phyloP scores from a whole-genome alignment of 768 basidiomycete species.

The Lanmaoa pseudosensibilis region DNA sequence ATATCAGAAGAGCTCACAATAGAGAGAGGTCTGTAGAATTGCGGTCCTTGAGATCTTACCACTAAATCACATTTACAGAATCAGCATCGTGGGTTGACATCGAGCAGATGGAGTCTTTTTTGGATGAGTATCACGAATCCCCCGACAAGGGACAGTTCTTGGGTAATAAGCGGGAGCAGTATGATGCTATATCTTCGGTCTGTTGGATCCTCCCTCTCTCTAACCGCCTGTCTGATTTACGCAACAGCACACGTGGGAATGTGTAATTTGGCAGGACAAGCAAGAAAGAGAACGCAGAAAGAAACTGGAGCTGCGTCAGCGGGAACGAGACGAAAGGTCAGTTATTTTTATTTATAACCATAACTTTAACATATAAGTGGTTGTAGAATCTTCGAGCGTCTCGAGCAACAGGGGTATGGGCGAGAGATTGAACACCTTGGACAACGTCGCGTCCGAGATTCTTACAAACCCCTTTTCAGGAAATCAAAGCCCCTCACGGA shows the following conservation, averaged over 20 bases:
- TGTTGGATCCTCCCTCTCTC: background rate
- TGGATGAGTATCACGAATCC: background rate
- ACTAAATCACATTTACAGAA: background rate
- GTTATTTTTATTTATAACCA: background rate
- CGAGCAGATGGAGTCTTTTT: background rate
- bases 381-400: background rate
- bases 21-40: background rate
- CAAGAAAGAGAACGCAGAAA: background rate
- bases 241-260: background rate
- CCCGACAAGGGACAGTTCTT: background rate
- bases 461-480: background rate
- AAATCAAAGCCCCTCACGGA: background rate
- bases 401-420: background rate
- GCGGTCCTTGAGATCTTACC: background rate
- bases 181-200: background rate
- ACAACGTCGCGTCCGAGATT: background rate
- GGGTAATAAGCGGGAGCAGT: background rate
- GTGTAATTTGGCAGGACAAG: background rate
- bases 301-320: background rate
- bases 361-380: background rate
- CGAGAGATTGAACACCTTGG: background rate
- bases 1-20: background rate
- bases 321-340: background rate
- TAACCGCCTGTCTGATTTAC: background rate
- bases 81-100: background rate